A percentile compares a stretch with the other conserved stretches of the same genome.
Conservation (phyloP, 495 filamentous ascomycete genomes). For the Neurospora sp. region DNA sequence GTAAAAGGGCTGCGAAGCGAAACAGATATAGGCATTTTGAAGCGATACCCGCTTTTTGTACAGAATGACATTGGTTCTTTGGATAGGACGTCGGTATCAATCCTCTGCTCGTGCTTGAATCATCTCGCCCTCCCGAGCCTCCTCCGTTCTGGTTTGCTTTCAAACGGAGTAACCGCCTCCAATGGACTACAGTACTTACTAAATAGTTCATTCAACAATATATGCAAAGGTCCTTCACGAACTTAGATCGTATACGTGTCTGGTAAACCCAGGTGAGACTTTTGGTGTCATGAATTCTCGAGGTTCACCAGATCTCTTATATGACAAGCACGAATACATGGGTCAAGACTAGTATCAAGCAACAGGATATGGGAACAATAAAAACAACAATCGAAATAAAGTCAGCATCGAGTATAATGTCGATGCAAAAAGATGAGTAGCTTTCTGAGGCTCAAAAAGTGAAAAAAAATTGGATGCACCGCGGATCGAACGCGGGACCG, state of each 20-base stretch:
- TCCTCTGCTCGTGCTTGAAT: background rate
- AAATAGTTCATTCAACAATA: background rate
- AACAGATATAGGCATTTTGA: background rate
- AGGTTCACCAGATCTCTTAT: background rate
- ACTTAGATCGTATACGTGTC: background rate
- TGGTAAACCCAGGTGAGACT: background rate
- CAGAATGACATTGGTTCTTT: background rate
- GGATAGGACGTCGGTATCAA: background rate
- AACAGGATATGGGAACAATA: background rate
- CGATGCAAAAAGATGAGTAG: background rate
- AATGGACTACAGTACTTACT: background rate
- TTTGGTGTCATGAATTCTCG: background rate
- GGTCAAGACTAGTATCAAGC: background rate
- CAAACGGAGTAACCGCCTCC: background rate
- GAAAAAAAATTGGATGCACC: slow-evolving; percentile 2
- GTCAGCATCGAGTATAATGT: background rate
- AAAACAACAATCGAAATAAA: background rate
- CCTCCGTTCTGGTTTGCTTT: background rate
- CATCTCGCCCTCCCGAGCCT: background rate
- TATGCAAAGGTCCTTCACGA: background rate
- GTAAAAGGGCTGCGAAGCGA: background rate
- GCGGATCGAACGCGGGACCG: slow-evolving; percentile 10
- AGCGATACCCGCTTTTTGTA: background rate
- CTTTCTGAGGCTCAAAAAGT: background rate
- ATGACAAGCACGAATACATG: background rate